Percentiles rank a stretch among this genome's conserved stretches.
Conservation (phyloP, 352 stramenopile genomes). For the Phytophthora macrochlamydospora region DNA sequence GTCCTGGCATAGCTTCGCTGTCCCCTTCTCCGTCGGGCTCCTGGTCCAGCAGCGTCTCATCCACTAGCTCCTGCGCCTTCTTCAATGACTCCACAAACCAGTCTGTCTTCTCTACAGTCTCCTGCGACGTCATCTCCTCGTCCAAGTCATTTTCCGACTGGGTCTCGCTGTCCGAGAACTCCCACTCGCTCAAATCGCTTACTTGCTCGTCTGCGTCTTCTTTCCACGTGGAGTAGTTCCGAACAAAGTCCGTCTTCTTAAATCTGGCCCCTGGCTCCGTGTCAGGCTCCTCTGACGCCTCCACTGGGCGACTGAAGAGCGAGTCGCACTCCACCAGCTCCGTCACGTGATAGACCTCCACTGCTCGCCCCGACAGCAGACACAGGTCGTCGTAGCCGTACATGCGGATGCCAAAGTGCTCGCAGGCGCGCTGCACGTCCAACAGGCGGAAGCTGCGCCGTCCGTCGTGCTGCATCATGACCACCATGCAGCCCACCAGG, state of each 20-base stretch:
- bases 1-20: slow-evolving; percentile 49
- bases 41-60: slow-evolving; percentile 45
- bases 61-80: slow-evolving; percentile 48
- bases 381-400: slow-evolving; percentile 87
- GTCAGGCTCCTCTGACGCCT: slow-evolving; percentile 64
- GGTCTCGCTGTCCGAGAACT: slow-evolving; percentile 67
- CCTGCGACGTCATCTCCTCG: slow-evolving; percentile 2
- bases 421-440: slow-evolving; percentile 72
- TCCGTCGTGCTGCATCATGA: slow-evolving; percentile 51
- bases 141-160: slow-evolving; percentile 34
- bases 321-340: slow-evolving; percentile 71
- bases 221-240: slow-evolving; percentile 56
- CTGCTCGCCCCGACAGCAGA: slow-evolving; percentile 32
- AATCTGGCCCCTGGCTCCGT: slow-evolving; percentile 52
- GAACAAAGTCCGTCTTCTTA: slow-evolving; percentile 67
- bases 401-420: slow-evolving; percentile 66
- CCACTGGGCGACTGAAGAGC: slow-evolving; percentile 28
- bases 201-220: slow-evolving; percentile 45
- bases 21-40: slow-evolving; percentile 36
- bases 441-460: slow-evolving; percentile 53
- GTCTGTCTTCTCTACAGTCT: slow-evolving; percentile 27
- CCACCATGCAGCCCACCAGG: slow-evolving; percentile 54
- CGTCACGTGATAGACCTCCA: slow-evolving; percentile 64
- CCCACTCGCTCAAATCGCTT: slow-evolving; percentile 63
- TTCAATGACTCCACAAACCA: slow-evolving; percentile 52